Base-by-base conservation (phyloP, 352 stramenopile genomes). In the Phytophthora multivora region DNA sequence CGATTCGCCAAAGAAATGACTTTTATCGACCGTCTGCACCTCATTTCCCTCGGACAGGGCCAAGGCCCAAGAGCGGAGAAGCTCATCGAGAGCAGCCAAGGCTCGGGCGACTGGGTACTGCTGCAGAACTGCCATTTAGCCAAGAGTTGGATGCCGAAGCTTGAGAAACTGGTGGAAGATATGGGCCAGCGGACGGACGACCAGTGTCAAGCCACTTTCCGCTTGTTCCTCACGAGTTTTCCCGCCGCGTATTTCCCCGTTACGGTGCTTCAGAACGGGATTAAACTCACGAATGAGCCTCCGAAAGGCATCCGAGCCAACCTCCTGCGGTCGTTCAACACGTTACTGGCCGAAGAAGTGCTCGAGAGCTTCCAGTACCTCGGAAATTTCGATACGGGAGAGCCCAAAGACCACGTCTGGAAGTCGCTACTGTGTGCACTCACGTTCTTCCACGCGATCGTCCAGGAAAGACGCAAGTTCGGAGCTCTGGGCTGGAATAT, bases 401-500 rank as follows among this genome's bases (percentile, higher is more conserved):
- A 78, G 21, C 49, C 73, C 0, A 95, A 95, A 46, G 70, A 76
- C 51, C 51, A 69, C 7, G 84, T 79, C n/a, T 98, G 90, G 85
- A 91, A 97, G 31, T 96, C 95, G 42, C 62, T 98, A 23, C 75
- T 98, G 5, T 85, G 84, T 28, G 88, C 87, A 0, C 77, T 98
- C 16, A 83, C 83, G 5, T 98, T 98, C 57, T 98, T 98, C 72
- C 95, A 98, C 66, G 93, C 93, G 2, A 95, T 97, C 53, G 89
- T 98, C 31, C 88, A 98, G 71, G 95, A 98, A 67, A 75, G 95
- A 23, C 80, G 92, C 30, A 98, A 98, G 55, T 98, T 98, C 54
- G 95, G 94, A 0, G 77, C 95, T 13, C 73, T 98, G 1, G 95
- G 95, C 8, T 98, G 95, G 95, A 98, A 98, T 61, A 98, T 98